Percentiles rank a stretch among this genome's conserved stretches.
Evolutionary conservation across 306 rosid genomes (phyloP).

Genomic region (Prunus fruticosa): DNA sequence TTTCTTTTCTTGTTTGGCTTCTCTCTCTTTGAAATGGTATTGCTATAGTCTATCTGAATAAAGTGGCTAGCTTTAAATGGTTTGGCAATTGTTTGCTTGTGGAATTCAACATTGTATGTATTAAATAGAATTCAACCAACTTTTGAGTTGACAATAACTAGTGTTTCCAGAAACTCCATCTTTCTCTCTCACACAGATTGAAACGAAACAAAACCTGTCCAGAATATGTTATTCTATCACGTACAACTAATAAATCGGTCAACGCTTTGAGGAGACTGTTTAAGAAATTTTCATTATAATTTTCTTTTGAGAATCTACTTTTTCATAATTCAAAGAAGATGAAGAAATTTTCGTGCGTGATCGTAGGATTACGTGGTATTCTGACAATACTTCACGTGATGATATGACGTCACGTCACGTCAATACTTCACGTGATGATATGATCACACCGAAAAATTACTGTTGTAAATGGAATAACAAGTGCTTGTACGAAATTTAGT

Average conservation of each 20-base stretch:
- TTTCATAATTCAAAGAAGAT: not conserved
- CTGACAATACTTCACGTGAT: too few relatives aligned
- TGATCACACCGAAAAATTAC: too few relatives aligned
- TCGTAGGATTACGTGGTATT: too few relatives aligned
- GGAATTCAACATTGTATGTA: not conserved
- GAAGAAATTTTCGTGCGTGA: too few relatives aligned
- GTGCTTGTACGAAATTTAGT: too few relatives aligned
- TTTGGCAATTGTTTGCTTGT: not conserved
- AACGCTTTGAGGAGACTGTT: not conserved
- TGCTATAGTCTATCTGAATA: not conserved
- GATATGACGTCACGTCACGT: too few relatives aligned
- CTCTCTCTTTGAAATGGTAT: not conserved
- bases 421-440: too few relatives aligned
- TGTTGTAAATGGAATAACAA: too few relatives aligned
- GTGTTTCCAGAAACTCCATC: not conserved
- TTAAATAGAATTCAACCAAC: not conserved
- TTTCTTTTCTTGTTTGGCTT: not conserved
- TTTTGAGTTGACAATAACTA: not conserved
- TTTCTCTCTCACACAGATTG: not conserved
- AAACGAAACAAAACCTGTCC: not conserved
- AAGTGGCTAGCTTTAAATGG: not conserved
- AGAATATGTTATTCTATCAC: not conserved
- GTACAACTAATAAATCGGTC: not conserved
- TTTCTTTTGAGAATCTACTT: not conserved
- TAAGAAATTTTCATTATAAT: not conserved